Base-by-base conservation (phyloP, 1,284 basidiomycete species). In the Porodaedalea pini region DNA sequence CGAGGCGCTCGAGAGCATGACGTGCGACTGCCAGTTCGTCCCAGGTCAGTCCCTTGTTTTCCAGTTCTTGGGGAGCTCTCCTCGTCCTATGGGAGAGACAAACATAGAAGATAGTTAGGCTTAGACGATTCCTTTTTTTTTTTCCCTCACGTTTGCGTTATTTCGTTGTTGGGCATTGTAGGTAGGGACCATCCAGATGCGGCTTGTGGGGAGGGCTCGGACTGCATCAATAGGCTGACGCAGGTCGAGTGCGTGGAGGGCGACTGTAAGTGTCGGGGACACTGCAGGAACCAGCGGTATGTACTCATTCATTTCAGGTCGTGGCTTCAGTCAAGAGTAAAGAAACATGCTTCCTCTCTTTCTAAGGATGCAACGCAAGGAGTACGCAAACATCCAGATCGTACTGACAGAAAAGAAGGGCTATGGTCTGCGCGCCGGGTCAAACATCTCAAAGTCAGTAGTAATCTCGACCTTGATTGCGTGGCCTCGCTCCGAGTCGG, bases 181-280 rank as follows among this genome's bases (percentile, higher is more conserved):
- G 85, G 76, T 62, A 69, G 76, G 21, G 84, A 90, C 65, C 76
- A 80, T 61, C 75, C 75, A 11, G 76, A 80, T 57, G 75, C 74
- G 57, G 92, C 94, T 4, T 99, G 96, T 72, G 92, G 93, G n/a
- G 82, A 86, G 51, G 78, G 84, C 60, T 92, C 92, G 21, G 91
- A 94, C 71, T 99, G 97, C 72, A 98, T 99, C 77, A 99, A 99
- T 71, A 83, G 94, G 58, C 83, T 98, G 58, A 97, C 97, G 25
- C 95, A 98, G 73, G 93, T 99, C 25, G 96, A 99, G 72, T 99
- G 96, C 75, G 71, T 95, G 21, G 76, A 84, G 15, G 88, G 83
- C 49, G 93, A 97, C 65, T 99, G 96, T 74, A 82, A 87, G 39
- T 95, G 93, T 75, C 78, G 86, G 45, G 70, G 75, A 8, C 80